Evolutionary conservation across 2,329 filamentous ascomycete genomes (phyloP).

Genomic region (Xylariaceae sp.): DNA sequence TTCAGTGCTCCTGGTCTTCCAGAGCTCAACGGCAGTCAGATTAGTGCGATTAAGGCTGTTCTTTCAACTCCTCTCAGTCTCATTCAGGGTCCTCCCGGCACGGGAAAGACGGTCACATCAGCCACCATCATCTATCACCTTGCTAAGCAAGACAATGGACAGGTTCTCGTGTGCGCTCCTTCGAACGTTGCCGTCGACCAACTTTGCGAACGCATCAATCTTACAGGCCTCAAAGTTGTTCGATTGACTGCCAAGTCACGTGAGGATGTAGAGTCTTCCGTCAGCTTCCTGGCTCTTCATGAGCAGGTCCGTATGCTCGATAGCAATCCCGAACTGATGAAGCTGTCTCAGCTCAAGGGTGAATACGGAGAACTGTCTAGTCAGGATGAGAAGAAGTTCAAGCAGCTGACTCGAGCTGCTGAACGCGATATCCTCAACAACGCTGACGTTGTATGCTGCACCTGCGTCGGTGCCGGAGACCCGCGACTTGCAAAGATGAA

Average conservation of each 20-base stretch:
- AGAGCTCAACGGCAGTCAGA: slow-evolving; percentile 91
- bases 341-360: slow-evolving; percentile 86
- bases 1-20: slow-evolving; percentile 92
- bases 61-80: slow-evolving; percentile 88
- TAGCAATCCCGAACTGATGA: slow-evolving; percentile 87
- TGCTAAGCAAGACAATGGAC: slow-evolving; percentile 88
- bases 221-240: slow-evolving; percentile 91
- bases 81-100: slow-evolving; percentile 94
- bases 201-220: slow-evolving; percentile 92
- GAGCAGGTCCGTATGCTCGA: slow-evolving; percentile 98
- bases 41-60: slow-evolving; percentile 92
- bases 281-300: slow-evolving; percentile 90
- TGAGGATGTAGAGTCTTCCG: slow-evolving; percentile 97
- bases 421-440: slow-evolving; percentile 93
- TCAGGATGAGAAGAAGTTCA: slow-evolving; percentile 97
- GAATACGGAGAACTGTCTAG: slow-evolving; percentile 88
- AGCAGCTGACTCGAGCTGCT: slow-evolving; percentile 86
- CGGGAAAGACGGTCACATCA: slow-evolving; percentile 96
- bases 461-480: slow-evolving; percentile 94
- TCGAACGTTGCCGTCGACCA: slow-evolving; percentile 99
- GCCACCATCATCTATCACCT: slow-evolving; percentile 98
- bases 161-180: slow-evolving; percentile 92
- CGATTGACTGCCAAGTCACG: slow-evolving; percentile 98
- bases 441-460: slow-evolving; percentile 97
- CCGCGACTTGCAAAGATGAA: slow-evolving; percentile 95